A percentile compares a stretch with the other conserved stretches of the same genome.
phyloP scores from a whole-genome alignment of 2,329 filamentous ascomycete genomes.

The Aschersonia sp. region DNA sequence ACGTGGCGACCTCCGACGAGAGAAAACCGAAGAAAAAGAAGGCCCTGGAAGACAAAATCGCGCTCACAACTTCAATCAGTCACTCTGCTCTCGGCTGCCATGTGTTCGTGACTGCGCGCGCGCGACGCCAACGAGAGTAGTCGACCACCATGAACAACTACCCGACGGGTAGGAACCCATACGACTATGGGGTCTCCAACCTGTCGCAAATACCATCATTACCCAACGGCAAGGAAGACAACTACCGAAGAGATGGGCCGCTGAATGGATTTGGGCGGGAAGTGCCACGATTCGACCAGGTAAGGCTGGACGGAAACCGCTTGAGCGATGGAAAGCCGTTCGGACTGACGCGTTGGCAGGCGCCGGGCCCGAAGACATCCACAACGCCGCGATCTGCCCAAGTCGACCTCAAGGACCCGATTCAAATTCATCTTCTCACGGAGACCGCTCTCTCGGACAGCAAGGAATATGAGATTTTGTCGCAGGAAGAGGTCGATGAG shows the following conservation, averaged over 20 bases:
- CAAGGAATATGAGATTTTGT: constrained; percentile 69
- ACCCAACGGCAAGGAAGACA: constrained; percentile 34
- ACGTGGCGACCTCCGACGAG: not conserved
- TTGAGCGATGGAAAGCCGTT: not conserved
- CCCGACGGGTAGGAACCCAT: constrained; percentile 17
- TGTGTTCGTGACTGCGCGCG: constrained; percentile 8
- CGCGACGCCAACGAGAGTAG: not conserved
- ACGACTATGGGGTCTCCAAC: constrained; percentile 20
- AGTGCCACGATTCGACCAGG: constrained; percentile 39
- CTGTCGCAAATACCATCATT: constrained; percentile 13
- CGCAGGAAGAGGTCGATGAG: constrained; percentile 80
- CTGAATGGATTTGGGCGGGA: constrained; percentile 17
- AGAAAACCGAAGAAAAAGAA: not conserved
- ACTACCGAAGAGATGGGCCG: constrained; percentile 40
- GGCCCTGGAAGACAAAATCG: too few species aligned
- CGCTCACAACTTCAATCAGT: not conserved
- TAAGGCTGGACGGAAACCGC: constrained; percentile 20
- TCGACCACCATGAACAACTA: constrained; percentile 22
- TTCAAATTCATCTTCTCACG: constrained; percentile 82
- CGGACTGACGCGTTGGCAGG: not conserved
- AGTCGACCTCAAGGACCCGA: constrained; percentile 52
- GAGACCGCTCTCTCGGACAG: constrained; percentile 89
- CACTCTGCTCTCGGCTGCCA: constrained; percentile 2
- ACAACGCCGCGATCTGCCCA: constrained; percentile 24
- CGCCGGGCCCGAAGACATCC: not conserved